phyloP scores from a whole-genome alignment of 495 filamentous ascomycete genomes.

The Podospora sp. region DNA sequence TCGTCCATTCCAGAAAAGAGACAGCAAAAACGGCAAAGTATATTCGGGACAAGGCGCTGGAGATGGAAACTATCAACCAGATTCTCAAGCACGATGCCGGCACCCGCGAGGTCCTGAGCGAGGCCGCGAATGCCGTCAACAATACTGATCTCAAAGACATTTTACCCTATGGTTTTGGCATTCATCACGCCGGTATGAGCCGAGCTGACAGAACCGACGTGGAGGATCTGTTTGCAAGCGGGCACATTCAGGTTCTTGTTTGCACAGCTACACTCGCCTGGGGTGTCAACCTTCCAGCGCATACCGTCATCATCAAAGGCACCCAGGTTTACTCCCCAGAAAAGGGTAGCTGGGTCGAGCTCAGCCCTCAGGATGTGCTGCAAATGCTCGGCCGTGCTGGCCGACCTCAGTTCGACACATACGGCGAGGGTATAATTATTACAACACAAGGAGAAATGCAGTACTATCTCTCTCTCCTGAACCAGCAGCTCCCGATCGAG shows the following conservation, averaged over 20 bases:
- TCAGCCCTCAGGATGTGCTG: conserved; percentile 95
- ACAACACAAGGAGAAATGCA: conserved; percentile 93
- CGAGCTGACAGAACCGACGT: conserved; percentile 91
- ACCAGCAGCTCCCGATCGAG: conserved; percentile 97
- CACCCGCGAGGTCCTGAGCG: conserved; percentile 80
- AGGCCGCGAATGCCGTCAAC: conserved; percentile 79
- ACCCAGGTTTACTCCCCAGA: conserved; percentile 98
- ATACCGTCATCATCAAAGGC: conserved; percentile 96
- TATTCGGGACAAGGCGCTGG: conserved; percentile 91
- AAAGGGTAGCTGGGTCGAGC: conserved; percentile 97
- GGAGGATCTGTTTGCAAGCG: conserved; percentile 90
- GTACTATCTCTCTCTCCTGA: conserved; percentile 94
- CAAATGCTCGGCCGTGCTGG: conserved; percentile 99
- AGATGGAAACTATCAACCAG: conserved; percentile 94
- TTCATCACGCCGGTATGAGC: conserved; percentile 97
- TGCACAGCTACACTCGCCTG: conserved; percentile 95
- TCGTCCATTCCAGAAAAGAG: conserved; percentile 97
- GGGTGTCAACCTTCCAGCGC: conserved; percentile 93
- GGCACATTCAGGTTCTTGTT: conserved; percentile 90
- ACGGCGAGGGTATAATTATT: conserved; percentile 98
- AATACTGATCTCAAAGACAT: conserved; percentile 93
- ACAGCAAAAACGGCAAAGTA: conserved; percentile 97
- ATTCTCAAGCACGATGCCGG: conserved; percentile 93
- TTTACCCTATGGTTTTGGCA: conserved; percentile 93
- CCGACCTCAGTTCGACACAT: conserved; percentile 95